A percentile compares a stretch with the other conserved stretches of the same genome.
Conservation (phyloP, 148 eudicot genomes). For the Rheum nobile region DNA sequence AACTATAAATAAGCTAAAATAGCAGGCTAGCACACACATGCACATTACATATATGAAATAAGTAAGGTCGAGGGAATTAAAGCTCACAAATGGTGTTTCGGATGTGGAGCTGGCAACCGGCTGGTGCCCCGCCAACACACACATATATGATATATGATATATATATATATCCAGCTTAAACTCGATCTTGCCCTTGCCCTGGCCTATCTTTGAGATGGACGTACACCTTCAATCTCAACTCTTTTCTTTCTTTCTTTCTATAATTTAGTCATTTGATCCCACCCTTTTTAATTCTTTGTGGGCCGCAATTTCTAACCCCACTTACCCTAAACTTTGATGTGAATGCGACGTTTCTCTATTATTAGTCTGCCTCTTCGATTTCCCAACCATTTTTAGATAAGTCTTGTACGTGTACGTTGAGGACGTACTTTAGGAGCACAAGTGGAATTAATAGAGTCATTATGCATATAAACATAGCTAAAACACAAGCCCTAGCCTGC, state of each 20-base stretch:
- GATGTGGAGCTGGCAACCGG: background rate
- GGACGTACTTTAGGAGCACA: background rate
- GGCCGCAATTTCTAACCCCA: background rate
- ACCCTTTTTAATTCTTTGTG: background rate
- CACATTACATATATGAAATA: background rate
- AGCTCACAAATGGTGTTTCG: background rate
- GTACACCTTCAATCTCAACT: background rate
- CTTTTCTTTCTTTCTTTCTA: background rate
- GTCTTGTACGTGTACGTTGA: too few relatives aligned
- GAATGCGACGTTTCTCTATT: background rate
- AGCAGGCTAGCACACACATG: too few relatives aligned
- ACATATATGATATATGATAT: too few relatives aligned
- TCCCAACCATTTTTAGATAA: background rate
- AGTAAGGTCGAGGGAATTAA: background rate
- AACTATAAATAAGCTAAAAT: too few relatives aligned
- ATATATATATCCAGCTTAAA: too few relatives aligned
- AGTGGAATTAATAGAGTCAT: background rate
- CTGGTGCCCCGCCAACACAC: conserved; percentile 5
- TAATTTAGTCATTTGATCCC: background rate
- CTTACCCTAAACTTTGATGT: background rate
- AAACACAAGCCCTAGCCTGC: background rate
- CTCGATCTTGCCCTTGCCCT: background rate
- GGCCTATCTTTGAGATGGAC: background rate
- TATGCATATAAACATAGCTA: background rate
- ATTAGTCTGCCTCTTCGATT: background rate